phyloP scores from a whole-genome alignment of 2,329 filamentous ascomycete species.

The Madurella mycetomatis region DNA sequence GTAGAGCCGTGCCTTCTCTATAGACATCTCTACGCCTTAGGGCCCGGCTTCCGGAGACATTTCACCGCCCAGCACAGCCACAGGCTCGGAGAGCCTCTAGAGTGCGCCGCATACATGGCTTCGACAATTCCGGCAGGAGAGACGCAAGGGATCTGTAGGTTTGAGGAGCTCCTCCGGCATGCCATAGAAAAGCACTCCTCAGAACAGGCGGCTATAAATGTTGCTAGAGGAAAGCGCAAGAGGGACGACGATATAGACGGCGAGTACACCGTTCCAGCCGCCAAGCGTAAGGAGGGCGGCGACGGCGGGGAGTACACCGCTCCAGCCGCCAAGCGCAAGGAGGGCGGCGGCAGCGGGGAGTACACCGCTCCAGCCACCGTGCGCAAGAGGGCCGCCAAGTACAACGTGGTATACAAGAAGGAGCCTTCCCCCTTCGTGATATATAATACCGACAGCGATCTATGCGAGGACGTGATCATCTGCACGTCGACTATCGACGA shows the following conservation, averaged over 20 bases:
- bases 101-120: constrained; percentile 7
- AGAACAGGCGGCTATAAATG: constrained; percentile 3
- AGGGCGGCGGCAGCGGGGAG: constrained; percentile 1
- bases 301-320: no score
- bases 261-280: no score
- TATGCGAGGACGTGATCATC: constrained; percentile 10
- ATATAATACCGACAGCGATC: constrained; percentile 7
- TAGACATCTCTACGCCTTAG: constrained; percentile 9
- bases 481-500: constrained; percentile 9
- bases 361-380: constrained; percentile 4
- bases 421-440: constrained; percentile 3
- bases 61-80: constrained; percentile 1
- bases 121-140: constrained; percentile 10
- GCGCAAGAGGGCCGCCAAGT: constrained; percentile 6
- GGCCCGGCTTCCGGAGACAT: no score
- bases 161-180: constrained; percentile 14
- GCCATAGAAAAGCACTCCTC: constrained; percentile 9
- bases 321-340: constrained; percentile 8
- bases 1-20: constrained; percentile 7
- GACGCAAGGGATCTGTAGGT: background rate
- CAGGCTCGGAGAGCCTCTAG: background rate
- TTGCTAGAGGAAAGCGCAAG: constrained; percentile 6
- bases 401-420: background rate
- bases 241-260: constrained; percentile 8
- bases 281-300: no score